A percentile compares a stretch with the other conserved stretches of the same genome.
phyloP scores from a whole-genome alignment of 2,329 filamentous ascomycete genomes.

The Fusarium tjaetaba region DNA sequence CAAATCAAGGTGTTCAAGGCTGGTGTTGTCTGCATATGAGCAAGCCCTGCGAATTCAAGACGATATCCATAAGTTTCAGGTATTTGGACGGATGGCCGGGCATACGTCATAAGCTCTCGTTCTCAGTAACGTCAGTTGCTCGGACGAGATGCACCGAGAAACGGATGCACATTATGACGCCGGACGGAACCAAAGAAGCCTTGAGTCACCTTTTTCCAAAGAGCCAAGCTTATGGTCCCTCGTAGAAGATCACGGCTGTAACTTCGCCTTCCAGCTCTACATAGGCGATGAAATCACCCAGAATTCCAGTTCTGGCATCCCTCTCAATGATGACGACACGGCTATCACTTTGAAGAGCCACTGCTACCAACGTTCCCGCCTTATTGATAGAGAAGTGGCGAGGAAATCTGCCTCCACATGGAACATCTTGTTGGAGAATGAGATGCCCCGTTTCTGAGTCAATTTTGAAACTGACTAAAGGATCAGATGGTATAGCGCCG shows the following conservation, averaged over 20 bases:
- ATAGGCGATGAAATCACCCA: constrained; percentile 59
- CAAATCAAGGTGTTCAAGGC: background rate
- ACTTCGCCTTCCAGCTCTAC: constrained; percentile 56
- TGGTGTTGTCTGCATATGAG: background rate
- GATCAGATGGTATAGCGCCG: constrained; percentile 66
- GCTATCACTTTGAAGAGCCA: constrained; percentile 70
- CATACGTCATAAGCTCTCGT: background rate
- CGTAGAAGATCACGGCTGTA: constrained; percentile 60
- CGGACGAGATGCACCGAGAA: background rate
- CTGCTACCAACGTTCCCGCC: constrained; percentile 70
- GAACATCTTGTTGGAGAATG: constrained; percentile 64
- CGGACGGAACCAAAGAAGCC: background rate
- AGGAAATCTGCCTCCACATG: constrained; percentile 72
- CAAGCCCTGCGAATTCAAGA: background rate
- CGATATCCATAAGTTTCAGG: background rate
- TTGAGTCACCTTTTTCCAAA: background rate
- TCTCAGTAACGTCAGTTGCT: background rate
- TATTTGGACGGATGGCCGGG: background rate
- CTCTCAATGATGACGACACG: constrained; percentile 70
- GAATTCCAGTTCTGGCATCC: constrained; percentile 66
- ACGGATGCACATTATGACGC: constrained; percentile 2
- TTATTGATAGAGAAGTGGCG: constrained; percentile 75
- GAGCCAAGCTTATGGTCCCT: constrained; percentile 40
- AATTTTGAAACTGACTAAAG: constrained; percentile 71
- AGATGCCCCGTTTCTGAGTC: constrained; percentile 64